Base-by-base conservation (phyloP, 2,329 filamentous ascomycete species). In the Phaeosphaeria sp. region DNA sequence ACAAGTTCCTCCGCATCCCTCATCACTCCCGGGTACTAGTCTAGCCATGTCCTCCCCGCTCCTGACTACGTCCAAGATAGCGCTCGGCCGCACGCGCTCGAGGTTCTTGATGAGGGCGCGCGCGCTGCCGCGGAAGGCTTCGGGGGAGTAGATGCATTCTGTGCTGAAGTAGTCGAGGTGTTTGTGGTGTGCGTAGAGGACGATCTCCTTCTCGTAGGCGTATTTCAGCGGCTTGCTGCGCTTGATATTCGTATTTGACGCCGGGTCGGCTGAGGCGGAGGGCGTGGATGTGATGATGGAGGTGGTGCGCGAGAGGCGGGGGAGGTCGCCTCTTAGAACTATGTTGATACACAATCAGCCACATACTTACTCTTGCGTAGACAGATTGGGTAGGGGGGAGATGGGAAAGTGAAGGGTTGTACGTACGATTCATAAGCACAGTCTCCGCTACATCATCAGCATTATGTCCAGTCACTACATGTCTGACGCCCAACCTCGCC, bases 181-280 rank as follows among this genome's bases (percentile, higher is more conserved):
- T 79, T 95, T 96, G 81, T 99, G 93, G 74, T 98, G 92, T 5
- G 95, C 95, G 74, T 99, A 99, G 6, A 99, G 84, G 18, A 99
- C 95, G 66, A 99, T 99, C 75, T 99, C 95, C 80, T 99, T 99
- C 76, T 99, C 95, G 74, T 98, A 99, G 1, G 94, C 93, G 76
- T 98, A 99, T 77, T 99, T 98, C 46, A 99, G 84, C 15, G 95
- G 95, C 79, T 99, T 99, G 79, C 92, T 96, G 64, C 95, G 87
- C 81, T 96, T 96, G 65, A 97, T 94, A 59, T 96, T 92, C 57
- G 91, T 93, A n/a, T 74, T 69, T 7, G 68, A 68, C 30, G 88
- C 82, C 0, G 69, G 65, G 44, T 72, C 68, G 87, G 89, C 42
- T 86, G 90, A 2, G 89, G 68, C 67, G 4, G 74, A 76, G 25